Evolutionary conservation across 805 yeast species (phyloP).

Genomic region (Ogataea nakhonphanomensis): DNA sequence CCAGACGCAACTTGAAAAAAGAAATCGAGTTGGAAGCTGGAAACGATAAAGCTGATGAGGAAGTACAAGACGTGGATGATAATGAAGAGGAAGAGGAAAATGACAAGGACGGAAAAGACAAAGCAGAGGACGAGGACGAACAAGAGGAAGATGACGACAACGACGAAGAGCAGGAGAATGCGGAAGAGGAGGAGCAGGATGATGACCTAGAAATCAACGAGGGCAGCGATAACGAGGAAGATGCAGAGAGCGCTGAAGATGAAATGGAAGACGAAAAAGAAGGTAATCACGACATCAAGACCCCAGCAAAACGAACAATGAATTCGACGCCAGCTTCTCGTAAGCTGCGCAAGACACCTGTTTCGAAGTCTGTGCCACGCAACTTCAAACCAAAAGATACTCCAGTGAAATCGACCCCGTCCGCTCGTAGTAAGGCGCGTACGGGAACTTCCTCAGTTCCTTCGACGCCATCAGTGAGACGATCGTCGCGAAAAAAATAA

Average conservation of each 20-base stretch:
- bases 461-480: conserved; percentile 20
- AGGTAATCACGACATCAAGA: conserved; percentile 4
- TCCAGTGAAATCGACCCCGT: conserved; percentile 15
- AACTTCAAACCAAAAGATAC: conserved; percentile 14
- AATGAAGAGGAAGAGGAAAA: conserved; percentile 8
- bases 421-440: conserved; percentile 6
- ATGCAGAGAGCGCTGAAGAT: conserved; percentile 5
- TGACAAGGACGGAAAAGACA: background rate
- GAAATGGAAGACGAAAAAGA: conserved; percentile 4
- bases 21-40: conserved; percentile 12
- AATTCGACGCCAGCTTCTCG: conserved; percentile 16
- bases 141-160: background rate
- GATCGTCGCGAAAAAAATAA: conserved; percentile 22
- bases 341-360: conserved; percentile 19
- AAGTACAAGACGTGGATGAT: background rate
- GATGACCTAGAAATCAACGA: conserved; percentile 9
- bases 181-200: conserved; percentile 1
- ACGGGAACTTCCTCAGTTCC: conserved; percentile 13
- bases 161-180: conserved; percentile 7
- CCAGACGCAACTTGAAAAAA: conserved; percentile 19
- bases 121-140: background rate
- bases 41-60: background rate
- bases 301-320: conserved; percentile 14
- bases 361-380: conserved; percentile 12
- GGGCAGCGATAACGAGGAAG: conserved; percentile 4